Conservation (phyloP, 2,329 filamentous ascomycete species). For the Alternaria conjuncta region DNA sequence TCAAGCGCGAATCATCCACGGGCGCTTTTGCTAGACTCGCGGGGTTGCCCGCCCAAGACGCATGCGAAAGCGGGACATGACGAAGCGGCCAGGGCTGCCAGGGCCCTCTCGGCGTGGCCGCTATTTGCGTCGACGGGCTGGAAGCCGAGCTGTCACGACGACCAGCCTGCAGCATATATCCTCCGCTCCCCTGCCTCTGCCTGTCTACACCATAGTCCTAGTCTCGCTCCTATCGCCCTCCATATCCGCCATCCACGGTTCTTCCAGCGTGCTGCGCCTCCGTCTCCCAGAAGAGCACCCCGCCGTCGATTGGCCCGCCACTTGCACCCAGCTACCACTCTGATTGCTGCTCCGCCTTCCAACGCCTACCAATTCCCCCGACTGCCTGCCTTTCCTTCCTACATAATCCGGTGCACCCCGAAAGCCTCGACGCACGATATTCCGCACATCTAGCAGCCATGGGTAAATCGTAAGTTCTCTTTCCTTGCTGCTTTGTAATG, state of each 20-base stretch:
- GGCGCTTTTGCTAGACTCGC: constrained; percentile 8
- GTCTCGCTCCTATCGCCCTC: neutral
- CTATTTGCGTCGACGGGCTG: constrained; percentile 7
- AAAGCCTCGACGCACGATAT: constrained; percentile 1
- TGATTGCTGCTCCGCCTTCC: constrained; percentile 22
- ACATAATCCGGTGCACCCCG: constrained; percentile 12
- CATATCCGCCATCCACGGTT: neutral
- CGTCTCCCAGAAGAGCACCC: constrained; percentile 12
- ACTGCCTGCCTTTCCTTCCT: constrained; percentile 20
- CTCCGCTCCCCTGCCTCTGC: neutral
- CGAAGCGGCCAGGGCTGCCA: constrained; percentile 8
- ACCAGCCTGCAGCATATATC: constrained; percentile 6
- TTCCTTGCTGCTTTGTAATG: constrained; percentile 20
- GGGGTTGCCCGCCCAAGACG: constrained; percentile 7
- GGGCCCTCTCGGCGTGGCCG: constrained; percentile 12
- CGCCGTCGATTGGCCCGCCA: constrained; percentile 28
- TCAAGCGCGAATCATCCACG: constrained; percentile 1
- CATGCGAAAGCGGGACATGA: constrained; percentile 13
- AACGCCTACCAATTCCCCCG: constrained; percentile 12
- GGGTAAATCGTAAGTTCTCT: constrained; percentile 52
- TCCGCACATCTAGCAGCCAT: constrained; percentile 29
- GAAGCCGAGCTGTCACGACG: constrained; percentile 12
- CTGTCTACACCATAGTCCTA: neutral
- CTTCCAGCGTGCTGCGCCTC: constrained; percentile 9
- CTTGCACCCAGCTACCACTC: constrained; percentile 12